Evolutionary conservation across 768 basidiomycete genomes (phyloP).

Genomic region (Amanita rubescens): DNA sequence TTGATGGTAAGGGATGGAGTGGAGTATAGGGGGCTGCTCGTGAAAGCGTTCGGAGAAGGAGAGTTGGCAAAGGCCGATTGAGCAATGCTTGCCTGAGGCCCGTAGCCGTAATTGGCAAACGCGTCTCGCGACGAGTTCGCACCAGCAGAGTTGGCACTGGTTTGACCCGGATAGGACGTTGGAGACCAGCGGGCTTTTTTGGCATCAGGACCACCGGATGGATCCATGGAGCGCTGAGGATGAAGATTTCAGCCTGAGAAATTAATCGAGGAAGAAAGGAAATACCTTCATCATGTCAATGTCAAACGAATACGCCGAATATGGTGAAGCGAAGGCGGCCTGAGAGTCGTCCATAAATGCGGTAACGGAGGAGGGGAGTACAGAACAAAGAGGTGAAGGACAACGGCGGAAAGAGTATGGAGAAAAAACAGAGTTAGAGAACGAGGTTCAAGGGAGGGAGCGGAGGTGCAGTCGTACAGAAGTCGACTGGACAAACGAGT

Average conservation of each 20-base stretch:
- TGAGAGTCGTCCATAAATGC: conserved; percentile 67
- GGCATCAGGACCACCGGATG: conserved; percentile 72
- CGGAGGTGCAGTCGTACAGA: conserved; percentile 8
- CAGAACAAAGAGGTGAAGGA: conserved; percentile 33
- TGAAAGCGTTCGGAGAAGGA: conserved; percentile 37
- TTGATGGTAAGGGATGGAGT: conserved; percentile 66
- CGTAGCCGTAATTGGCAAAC: conserved; percentile 86
- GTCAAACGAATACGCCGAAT: conserved; percentile 68
- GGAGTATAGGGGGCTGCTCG: conserved; percentile 60
- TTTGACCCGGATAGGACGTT: conserved; percentile 39
- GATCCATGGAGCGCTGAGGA: conserved; percentile 76
- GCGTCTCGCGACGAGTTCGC: conserved; percentile 48
- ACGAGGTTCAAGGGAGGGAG: conserved; percentile 6
- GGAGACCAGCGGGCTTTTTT: conserved; percentile 92
- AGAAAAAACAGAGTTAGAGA: conserved; percentile 38
- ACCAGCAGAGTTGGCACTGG: conserved; percentile 25
- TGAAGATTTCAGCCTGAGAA: neutral
- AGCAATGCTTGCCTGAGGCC: conserved; percentile 59
- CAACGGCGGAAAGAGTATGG: conserved; percentile 44
- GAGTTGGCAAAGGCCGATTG: conserved; percentile 48
- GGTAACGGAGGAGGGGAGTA: conserved; percentile 20
- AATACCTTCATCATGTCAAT: conserved; percentile 89
- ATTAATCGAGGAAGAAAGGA: neutral
- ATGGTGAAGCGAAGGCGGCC: conserved; percentile 61
- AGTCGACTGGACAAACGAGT: conserved; percentile 18